Conservation (phyloP, 805 yeast genomes). For the Wickerhamomyces sydowiorum region DNA sequence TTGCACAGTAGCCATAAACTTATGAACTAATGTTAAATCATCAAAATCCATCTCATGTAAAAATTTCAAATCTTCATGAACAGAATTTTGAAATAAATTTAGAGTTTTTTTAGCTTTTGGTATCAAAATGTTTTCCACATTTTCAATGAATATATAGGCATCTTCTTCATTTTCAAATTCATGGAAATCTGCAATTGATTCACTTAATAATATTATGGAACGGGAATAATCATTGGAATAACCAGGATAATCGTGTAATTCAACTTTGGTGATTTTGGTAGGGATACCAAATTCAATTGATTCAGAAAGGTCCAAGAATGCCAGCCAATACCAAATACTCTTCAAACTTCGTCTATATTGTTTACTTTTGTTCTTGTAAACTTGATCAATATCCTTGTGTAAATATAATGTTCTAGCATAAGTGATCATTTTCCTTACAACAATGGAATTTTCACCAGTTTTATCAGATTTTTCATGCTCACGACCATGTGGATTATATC, state of each 20-base stretch:
- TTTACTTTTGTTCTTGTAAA: neutral
- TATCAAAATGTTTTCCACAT: neutral
- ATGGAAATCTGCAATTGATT: neutral
- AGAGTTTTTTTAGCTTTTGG: neutral
- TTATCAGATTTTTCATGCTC: neutral
- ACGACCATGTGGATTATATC: neutral
- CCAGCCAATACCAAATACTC: neutral
- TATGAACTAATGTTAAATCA: neutral
- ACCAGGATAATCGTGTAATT: neutral
- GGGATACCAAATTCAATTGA: neutral
- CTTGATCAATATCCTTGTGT: neutral
- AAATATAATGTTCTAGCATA: neutral
- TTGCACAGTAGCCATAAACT: neutral
- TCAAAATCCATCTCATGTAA: neutral
- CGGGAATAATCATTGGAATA: neutral
- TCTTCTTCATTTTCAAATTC: neutral
- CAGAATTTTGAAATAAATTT: neutral
- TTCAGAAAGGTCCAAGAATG: neutral
- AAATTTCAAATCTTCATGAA: neutral
- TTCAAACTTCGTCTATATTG: neutral
- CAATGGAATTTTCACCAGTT: neutral
- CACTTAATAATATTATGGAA: neutral
- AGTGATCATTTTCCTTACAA: neutral
- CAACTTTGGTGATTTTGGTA: neutral
- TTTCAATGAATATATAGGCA: neutral